phyloP scores from a whole-genome alignment of 257 asterid genomes.

The Sherardia arvensis region DNA sequence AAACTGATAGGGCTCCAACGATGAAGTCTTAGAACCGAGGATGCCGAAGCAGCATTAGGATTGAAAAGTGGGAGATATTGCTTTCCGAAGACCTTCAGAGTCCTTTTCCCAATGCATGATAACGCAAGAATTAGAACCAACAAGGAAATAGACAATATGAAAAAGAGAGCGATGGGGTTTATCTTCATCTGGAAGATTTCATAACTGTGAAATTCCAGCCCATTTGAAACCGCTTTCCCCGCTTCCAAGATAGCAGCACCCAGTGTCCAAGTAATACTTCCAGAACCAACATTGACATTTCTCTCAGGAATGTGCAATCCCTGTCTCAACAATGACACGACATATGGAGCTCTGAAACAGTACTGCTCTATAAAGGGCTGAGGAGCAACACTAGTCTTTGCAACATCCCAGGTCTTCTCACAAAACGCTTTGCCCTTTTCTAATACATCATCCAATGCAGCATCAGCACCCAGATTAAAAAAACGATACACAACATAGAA shows the following conservation, averaged over 20 bases:
- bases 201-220: conserved; percentile 34
- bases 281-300: conserved; percentile 66
- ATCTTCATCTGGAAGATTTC: conserved; percentile 40
- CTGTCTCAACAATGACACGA: conserved; percentile 72
- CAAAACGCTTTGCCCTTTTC: conserved; percentile 80
- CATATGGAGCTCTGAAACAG: conserved; percentile 91
- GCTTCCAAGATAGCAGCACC: conserved; percentile 97
- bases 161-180: conserved; percentile 39
- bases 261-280: conserved; percentile 96
- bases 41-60: conserved; percentile 41
- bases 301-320: conserved; percentile 81
- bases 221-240: conserved; percentile 54
- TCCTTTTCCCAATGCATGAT: conserved; percentile 44
- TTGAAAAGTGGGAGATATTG: conserved; percentile 63
- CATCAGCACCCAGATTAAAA: conserved; percentile 58
- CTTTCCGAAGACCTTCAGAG: conserved; percentile 46
- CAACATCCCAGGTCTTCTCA: conserved; percentile 62
- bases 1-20: conserved; percentile 88
- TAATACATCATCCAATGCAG: conserved; percentile 56
- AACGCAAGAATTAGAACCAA: conserved; percentile 47
- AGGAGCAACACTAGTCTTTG: conserved; percentile 69
- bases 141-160: conserved; percentile 51
- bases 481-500: conserved; percentile 78
- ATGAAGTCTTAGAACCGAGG: conserved; percentile 64
- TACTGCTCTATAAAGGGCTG: conserved; percentile 97